Evolutionary conservation across 2,329 filamentous ascomycete species (phyloP).

Genomic region (Aspergillus nomiae): DNA sequence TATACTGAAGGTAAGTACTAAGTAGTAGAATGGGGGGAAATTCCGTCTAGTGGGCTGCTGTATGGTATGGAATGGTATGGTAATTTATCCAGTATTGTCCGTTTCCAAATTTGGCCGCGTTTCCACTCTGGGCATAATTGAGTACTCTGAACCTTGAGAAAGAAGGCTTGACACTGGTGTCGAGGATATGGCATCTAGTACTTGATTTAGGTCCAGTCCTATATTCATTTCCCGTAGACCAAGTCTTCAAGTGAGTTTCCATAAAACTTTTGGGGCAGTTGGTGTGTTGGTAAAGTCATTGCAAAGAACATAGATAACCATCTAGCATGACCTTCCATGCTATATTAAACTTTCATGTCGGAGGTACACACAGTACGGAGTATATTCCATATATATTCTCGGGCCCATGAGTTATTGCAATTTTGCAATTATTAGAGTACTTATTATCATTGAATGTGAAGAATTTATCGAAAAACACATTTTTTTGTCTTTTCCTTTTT

Average conservation of each 20-base stretch:
- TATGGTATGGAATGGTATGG: background rate
- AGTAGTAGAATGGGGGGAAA: background rate
- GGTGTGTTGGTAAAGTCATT: too few species aligned
- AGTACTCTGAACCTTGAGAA: too few species aligned
- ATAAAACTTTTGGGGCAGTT: too few species aligned
- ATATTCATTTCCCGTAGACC: background rate
- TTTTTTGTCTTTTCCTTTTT: background rate
- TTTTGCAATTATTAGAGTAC: background rate
- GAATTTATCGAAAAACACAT: background rate
- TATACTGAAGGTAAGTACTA: background rate
- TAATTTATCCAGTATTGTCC: background rate
- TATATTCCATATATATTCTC: background rate
- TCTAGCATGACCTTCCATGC: too few species aligned
- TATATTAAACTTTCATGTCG: too few species aligned
- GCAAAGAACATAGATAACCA: too few species aligned
- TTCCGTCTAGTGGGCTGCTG: background rate
- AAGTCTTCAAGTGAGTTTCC: background rate
- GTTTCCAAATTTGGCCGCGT: background rate
- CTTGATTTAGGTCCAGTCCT: background rate
- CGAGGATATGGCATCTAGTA: background rate
- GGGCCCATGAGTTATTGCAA: background rate
- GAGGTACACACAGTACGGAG: too few species aligned
- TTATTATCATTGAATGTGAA: background rate
- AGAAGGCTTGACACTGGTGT: background rate
- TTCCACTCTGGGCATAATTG: too few species aligned